These are phyloP conservation scores for Coemansia sp. DNA, from an alignment of 192 early-diverging fungal species.

Conservation along the genomic window DNA sequence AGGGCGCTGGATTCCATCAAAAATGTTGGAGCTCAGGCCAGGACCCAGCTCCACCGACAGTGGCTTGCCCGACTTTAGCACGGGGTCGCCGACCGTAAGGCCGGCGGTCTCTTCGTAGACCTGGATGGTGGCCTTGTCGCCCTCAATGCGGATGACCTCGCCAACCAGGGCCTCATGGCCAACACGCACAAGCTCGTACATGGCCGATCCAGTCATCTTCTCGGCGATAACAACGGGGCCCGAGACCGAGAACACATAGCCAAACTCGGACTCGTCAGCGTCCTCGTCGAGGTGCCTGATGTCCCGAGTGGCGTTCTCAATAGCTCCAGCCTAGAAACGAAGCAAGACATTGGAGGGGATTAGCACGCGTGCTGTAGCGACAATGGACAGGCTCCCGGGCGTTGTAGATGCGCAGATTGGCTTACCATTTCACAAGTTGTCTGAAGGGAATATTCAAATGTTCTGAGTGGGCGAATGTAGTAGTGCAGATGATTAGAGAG, in stretches of 20 bases:
- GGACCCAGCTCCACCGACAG: slow-evolving; percentile 98
- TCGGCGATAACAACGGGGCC: slow-evolving; percentile 99
- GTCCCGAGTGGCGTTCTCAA: slow-evolving; percentile 84
- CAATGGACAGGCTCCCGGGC: not conserved
- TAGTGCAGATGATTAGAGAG: not conserved
- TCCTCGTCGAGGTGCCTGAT: slow-evolving; percentile 84
- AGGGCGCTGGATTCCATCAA: slow-evolving; percentile 99
- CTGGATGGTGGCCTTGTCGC: slow-evolving; percentile 99
- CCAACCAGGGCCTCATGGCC: slow-evolving; percentile 98
- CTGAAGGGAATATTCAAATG: not conserved
- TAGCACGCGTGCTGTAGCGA: not conserved
- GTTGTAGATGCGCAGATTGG: not conserved
- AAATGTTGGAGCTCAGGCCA: slow-evolving; percentile 90
- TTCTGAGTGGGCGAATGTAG: not conserved
- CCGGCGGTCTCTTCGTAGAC: slow-evolving; percentile 99
- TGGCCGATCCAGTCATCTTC: slow-evolving; percentile 95
- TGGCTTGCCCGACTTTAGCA: slow-evolving; percentile 97
- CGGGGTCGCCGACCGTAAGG: slow-evolving; percentile 98
- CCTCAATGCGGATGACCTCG: slow-evolving; percentile 99
- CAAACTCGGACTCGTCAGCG: slow-evolving; percentile 86
- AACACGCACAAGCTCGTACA: slow-evolving; percentile 99
- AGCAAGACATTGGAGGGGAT: not conserved
- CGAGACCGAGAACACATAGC: slow-evolving; percentile 96
- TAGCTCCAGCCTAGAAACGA: slow-evolving; percentile 78
- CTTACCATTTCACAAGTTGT: slow-evolving; percentile 1